phyloP scores from a whole-genome alignment of 1,284 basidiomycete species.

The Volvariella volvacea region DNA sequence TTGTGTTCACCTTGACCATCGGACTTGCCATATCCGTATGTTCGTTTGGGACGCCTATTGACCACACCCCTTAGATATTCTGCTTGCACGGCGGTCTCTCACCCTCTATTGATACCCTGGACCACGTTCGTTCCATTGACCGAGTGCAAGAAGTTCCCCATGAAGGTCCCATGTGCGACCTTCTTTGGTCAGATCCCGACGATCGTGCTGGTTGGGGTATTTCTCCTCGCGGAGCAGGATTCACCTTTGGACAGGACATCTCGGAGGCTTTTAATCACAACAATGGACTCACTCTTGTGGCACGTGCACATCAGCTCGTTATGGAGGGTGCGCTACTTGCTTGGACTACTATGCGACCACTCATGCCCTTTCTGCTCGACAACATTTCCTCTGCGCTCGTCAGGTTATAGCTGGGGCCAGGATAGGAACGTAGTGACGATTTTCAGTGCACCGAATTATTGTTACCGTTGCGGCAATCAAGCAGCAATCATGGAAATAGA shows the following conservation, averaged over 20 bases:
- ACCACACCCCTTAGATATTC: conserved; percentile 71
- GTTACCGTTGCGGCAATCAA: conserved; percentile 99
- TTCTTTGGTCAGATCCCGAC: conserved; percentile 99
- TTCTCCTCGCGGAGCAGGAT: conserved; percentile 96
- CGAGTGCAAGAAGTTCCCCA: conserved; percentile 98
- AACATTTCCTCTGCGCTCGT: background rate
- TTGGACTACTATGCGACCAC: background rate
- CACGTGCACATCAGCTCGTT: conserved; percentile 93
- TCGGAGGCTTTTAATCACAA: conserved; percentile 98
- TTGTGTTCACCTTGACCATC: conserved; percentile 6
- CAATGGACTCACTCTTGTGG: conserved; percentile 95
- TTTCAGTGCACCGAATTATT: conserved; percentile 98
- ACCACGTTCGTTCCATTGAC: conserved; percentile 98
- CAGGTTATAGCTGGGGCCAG: conserved; percentile 94
- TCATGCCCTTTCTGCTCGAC: background rate
- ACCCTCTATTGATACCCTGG: conserved; percentile 98
- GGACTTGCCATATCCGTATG: background rate
- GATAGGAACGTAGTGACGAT: conserved; percentile 99
- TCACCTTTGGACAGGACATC: conserved; percentile 99
- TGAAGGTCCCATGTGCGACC: conserved; percentile 98
- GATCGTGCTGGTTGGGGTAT: conserved; percentile 99
- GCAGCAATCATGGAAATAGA: conserved; percentile 99
- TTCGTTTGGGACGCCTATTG: background rate
- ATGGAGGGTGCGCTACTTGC: conserved; percentile 80
- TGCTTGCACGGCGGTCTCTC: conserved; percentile 98